Evolutionary conservation across 2,329 filamentous ascomycete genomes (phyloP), one percentile per base, ranked within the genome.

Genomic region (Westerdykella ornata): DNA sequence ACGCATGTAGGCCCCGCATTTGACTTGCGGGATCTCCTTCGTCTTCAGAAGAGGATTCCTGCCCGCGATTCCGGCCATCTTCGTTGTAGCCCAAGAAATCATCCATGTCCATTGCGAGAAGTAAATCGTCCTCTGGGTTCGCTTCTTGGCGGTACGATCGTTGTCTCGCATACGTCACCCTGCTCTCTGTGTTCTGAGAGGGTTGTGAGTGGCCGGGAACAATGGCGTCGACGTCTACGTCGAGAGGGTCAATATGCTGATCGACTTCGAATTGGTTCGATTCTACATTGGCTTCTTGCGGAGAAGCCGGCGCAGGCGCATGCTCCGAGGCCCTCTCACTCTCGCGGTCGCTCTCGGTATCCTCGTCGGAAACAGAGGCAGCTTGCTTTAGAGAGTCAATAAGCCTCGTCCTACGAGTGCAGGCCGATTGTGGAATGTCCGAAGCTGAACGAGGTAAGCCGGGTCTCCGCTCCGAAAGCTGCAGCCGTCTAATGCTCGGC

Each of bases 1-100:
- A 68, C 55, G 82, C 80, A 48, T 82, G 78, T 18, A 81, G 77
- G 41, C 74, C 78, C 43, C 76, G 72, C 35, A 80, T 69, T 64
- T 53, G 67, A 53, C 42, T 63, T 52, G 35, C 45, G 37, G 38
- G 49, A 7, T 60, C 59, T 2, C 62, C 64, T 29, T 72, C 71
- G 12, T 75, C 74, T 7, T 73, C 69, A 4, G 72, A 68, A 13
- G 62, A 46, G 35, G 63, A 39, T 22, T 52, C 43, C 28, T 48
- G 47, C 16, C 34, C 17, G 16, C 46, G 53, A 11, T 49, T 43
- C 3, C 47, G 12, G 34, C 53, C 30, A 60, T 55, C n/a, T 52
- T 37, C 16, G 46, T 51, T 33, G 47, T 44, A 31, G 5, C 49
- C 46, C 42, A 55, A 43, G 30, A 46, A 36, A 22, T 62, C 55